phyloP scores from a whole-genome alignment of 2,329 filamentous ascomycete genomes.

The Verruconis gallopava region DNA sequence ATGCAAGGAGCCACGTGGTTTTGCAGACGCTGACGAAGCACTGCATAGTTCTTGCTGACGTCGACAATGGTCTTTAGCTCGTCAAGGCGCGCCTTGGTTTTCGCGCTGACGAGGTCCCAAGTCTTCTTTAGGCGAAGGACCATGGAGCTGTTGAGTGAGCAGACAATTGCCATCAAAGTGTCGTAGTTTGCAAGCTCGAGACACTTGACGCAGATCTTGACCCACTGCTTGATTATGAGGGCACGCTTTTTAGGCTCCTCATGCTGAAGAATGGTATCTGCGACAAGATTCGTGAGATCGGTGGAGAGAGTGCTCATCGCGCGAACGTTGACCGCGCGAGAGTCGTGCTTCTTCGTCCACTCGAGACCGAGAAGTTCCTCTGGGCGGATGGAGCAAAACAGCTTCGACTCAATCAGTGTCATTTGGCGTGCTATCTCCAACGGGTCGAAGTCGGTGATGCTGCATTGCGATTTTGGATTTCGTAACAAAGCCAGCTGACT shows the following conservation, averaged over 20 bases:
- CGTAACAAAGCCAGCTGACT: slow-evolving; percentile 61
- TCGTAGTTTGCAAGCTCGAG: slow-evolving; percentile 92
- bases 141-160: slow-evolving; percentile 81
- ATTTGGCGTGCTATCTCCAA: slow-evolving; percentile 84
- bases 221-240: slow-evolving; percentile 81
- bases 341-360: slow-evolving; percentile 81
- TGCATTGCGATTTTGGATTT: slow-evolving; percentile 59
- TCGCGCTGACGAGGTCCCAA: slow-evolving; percentile 78
- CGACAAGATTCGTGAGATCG: slow-evolving; percentile 82
- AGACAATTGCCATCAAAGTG: slow-evolving; percentile 91
- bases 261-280: slow-evolving; percentile 78
- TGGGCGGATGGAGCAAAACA: slow-evolving; percentile 84
- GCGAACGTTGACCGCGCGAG: slow-evolving; percentile 75
- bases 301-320: slow-evolving; percentile 89
- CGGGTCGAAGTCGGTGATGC: slow-evolving; percentile 80
- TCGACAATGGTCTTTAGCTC: slow-evolving; percentile 75
- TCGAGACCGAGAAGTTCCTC: slow-evolving; percentile 85
- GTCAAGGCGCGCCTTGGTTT: slow-evolving; percentile 69
- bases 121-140: slow-evolving; percentile 80
- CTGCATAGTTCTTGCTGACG: slow-evolving; percentile 79
- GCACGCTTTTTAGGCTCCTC: slow-evolving; percentile 91
- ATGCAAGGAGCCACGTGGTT: slow-evolving; percentile 84
- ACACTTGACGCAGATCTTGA: slow-evolving; percentile 82
- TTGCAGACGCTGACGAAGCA: slow-evolving; percentile 69
- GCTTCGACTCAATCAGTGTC: slow-evolving; percentile 78